Evolutionary conservation across 78 protist species (phyloP).

Genomic region (Dictyostelium capitatum): DNA sequence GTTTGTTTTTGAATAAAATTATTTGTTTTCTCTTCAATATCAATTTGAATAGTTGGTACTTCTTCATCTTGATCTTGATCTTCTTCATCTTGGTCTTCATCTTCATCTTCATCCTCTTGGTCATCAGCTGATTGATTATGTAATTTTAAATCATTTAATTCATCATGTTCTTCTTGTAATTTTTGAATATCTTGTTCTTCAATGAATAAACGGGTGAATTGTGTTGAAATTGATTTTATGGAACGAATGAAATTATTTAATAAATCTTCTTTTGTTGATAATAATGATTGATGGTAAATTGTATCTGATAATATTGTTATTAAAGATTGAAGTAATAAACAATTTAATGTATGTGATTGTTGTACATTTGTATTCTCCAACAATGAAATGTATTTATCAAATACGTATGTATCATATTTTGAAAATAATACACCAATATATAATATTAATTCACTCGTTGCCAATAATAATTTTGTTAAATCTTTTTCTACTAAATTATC

Average conservation of each 20-base stretch:
- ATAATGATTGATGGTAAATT: slow-evolving; percentile 22
- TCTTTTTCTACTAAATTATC: slow-evolving; percentile 27
- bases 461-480: slow-evolving; percentile 70
- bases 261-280: background rate
- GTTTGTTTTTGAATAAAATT: slow-evolving; percentile 16
- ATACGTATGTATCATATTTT: slow-evolving; percentile 48
- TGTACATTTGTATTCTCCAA: slow-evolving; percentile 17
- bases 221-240: slow-evolving; percentile 7
- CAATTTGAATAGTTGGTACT: background rate
- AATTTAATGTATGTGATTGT: slow-evolving; percentile 43
- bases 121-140: background rate
- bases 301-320: slow-evolving; percentile 66
- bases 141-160: background rate
- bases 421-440: slow-evolving; percentile 69
- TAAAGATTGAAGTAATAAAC: slow-evolving; percentile 46
- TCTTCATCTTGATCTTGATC: background rate
- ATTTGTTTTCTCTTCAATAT: background rate
- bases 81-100: background rate
- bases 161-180: background rate
- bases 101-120: background rate
- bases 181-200: background rate
- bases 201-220: background rate
- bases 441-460: slow-evolving; percentile 63
- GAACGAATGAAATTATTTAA: background rate
- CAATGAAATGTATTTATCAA: slow-evolving; percentile 37